Evolutionary conservation across 106 monocot genomes (phyloP).

Genomic region (Acorus calamus): DNA sequence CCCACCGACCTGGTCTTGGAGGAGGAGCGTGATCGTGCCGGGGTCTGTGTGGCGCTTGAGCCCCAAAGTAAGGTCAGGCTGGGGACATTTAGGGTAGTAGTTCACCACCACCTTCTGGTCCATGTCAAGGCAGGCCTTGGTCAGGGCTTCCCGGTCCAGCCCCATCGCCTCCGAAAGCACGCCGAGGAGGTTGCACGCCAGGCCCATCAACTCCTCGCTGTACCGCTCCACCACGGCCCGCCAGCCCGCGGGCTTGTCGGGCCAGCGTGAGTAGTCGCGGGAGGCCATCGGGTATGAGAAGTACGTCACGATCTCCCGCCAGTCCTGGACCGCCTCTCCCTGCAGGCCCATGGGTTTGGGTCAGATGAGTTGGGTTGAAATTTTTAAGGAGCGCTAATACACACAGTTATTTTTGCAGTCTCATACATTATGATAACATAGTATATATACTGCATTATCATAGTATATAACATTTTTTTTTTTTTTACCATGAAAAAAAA

Average conservation of each 20-base stretch:
- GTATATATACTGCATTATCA: no score
- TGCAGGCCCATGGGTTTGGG: background rate
- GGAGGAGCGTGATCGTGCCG: constrained; percentile 82
- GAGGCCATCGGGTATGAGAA: constrained; percentile 60
- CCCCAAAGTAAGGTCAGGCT: constrained; percentile 90
- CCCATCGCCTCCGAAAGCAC: constrained; percentile 90
- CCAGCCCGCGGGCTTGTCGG: constrained; percentile 83
- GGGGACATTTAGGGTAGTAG: constrained; percentile 89
- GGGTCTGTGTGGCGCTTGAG: constrained; percentile 89
- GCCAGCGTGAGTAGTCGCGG: constrained; percentile 84
- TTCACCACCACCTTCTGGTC: constrained; percentile 89
- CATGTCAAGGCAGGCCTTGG: constrained; percentile 77
- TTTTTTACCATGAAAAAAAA: no score
- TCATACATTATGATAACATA: no score
- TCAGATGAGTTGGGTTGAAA: no score
- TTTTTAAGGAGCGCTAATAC: no score
- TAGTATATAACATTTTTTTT: no score
- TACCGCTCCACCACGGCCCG: constrained; percentile 45
- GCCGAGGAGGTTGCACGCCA: constrained; percentile 63
- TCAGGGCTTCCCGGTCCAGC: constrained; percentile 51
- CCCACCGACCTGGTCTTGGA: constrained; percentile 84
- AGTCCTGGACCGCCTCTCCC: constrained; percentile 71
- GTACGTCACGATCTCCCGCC: constrained; percentile 90
- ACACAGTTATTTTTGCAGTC: no score
- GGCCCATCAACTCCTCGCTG: constrained; percentile 54